Base-by-base conservation (phyloP, 2,329 filamentous ascomycete species). In the Paramyrothecium roridum region DNA sequence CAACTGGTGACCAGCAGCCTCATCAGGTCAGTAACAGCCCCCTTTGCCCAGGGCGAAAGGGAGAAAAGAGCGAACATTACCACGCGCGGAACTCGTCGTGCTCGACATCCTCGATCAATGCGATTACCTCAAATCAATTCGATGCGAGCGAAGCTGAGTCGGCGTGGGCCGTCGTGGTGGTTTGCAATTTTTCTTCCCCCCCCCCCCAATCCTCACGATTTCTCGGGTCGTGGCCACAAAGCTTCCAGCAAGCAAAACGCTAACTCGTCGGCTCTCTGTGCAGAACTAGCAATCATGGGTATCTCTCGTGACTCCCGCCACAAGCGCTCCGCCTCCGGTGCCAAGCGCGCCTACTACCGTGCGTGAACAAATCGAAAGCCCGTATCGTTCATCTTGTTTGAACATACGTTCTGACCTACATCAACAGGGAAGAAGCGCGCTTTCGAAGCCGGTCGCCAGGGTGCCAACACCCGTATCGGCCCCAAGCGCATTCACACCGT, bases 251-350 rank as follows among this genome's bases (percentile, higher is more conserved):
- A 79, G 61, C 77, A 76, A 76, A 66, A 52, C 47, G 57, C 62
- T 63, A 57, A 69, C 60, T 56, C 6, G 57, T 48, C 50, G 57
- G 59, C 57, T 66, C 56, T 57, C 58, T 55, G 65, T 70, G 65
- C 77, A 88, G 83, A 83, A 82, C 83, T 82, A 81, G 87, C 87
- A 89, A 90, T 88, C 83, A 93, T 93, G 90, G 90, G 95, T 99
- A 98, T 99, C 85, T 97, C 93, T 82, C 91, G 95, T 85, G 93
- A 98, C 84, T 96, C 92, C 80, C 92, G 95, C 85, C 95, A 99
- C 89, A 99, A 99, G 90, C 93, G 95, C 84, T 93, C 92, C 81
- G 93, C 93, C 80, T 90, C 96, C 79, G 96, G 95, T 86, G 95
- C 96, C 76, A 99, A 99, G 90, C 88, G 90, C 79, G 85, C 90